phyloP scores from a whole-genome alignment of 495 filamentous ascomycete species.

The Filosporella fistucella region DNA sequence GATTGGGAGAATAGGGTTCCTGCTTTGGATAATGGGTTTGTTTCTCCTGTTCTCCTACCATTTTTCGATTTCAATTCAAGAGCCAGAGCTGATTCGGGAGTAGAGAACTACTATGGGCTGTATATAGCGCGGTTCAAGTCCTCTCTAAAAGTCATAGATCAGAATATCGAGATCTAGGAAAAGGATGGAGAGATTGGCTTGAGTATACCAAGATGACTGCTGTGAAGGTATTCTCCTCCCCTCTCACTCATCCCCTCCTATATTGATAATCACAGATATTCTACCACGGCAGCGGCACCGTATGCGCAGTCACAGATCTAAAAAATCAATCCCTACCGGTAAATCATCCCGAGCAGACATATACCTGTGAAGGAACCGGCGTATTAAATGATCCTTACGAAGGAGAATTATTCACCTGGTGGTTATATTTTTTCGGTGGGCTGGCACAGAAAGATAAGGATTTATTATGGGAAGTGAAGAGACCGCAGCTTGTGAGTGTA shows the following conservation, averaged over 20 bases:
- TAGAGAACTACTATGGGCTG: slow-evolving; percentile 32
- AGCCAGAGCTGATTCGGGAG: too few species aligned
- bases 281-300: slow-evolving; percentile 25
- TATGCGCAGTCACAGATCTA: slow-evolving; percentile 28
- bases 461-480: slow-evolving; percentile 26
- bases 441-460: slow-evolving; percentile 25
- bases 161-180: slow-evolving; percentile 23
- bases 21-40: slow-evolving; percentile 30
- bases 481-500: slow-evolving; percentile 28
- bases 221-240: slow-evolving; percentile 19
- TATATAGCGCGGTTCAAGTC: slow-evolving; percentile 30
- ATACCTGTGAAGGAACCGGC: slow-evolving; percentile 25
- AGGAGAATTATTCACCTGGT: slow-evolving; percentile 33
- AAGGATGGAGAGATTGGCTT: slow-evolving; percentile 30
- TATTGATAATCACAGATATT: slow-evolving; percentile 30
- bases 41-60: background rate
- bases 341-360: slow-evolving; percentile 24
- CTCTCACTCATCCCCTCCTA: too few species aligned
- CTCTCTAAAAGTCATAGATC: slow-evolving; percentile 20
- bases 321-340: slow-evolving; percentile 25
- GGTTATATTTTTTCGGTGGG: slow-evolving; percentile 31
- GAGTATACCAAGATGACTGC: slow-evolving; percentile 31
- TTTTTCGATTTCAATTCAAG: too few species aligned
- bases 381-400: slow-evolving; percentile 31
- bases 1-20: slow-evolving; percentile 33